Evolutionary conservation across 306 rosid genomes (phyloP), one percentile per base, ranked within the genome.

Genomic region (Cajanus cajan): DNA sequence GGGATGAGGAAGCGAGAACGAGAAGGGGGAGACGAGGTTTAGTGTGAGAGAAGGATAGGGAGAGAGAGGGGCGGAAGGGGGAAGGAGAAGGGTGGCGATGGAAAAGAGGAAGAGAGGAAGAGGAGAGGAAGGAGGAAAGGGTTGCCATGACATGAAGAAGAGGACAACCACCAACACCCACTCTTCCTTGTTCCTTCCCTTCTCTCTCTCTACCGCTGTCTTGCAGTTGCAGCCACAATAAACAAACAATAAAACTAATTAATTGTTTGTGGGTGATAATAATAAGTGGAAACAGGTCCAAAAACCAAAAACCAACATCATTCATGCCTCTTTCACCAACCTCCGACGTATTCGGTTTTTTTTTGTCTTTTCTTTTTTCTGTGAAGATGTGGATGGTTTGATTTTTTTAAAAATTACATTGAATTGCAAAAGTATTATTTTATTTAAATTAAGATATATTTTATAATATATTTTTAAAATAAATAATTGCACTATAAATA

Each of bases 141-240:
- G 94, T 78, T 81, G 98, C 94, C 98, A 94, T 91, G 2, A 28
- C 31, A n/a, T n/a, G n/a, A n/a, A n/a, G 73, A 41, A 33, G 16
- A 66, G 4, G 80, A 50, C 76, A 73, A 79, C 82, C 55, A 22
- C 82, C 86, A 81, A 22, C 80, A 41, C 28, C 68, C 64, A 2
- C 69, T 50, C 82, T 69, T 74, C 80, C 22, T 75, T 50, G 78
- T 69, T 74, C 80, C 22, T 75, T 57, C 45, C 55, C 25, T n/a
- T 74, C 68, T 77, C 48, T 36, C 76, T 50, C 16, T 55, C 34
- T 31, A 0, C 8, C 28, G 4, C 22, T 18, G 10, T 37, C 9
- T 22, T 22, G 34, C 72, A 73, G 76, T 22, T 22, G 34, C 72
- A 73, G 76, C 89, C 83, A 86, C 82, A 83, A 77, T 71, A 36